These are phyloP conservation scores for Oryza rufipogon DNA, from an alignment of 176 grass and related monocot species.

Conservation along the genomic window DNA sequence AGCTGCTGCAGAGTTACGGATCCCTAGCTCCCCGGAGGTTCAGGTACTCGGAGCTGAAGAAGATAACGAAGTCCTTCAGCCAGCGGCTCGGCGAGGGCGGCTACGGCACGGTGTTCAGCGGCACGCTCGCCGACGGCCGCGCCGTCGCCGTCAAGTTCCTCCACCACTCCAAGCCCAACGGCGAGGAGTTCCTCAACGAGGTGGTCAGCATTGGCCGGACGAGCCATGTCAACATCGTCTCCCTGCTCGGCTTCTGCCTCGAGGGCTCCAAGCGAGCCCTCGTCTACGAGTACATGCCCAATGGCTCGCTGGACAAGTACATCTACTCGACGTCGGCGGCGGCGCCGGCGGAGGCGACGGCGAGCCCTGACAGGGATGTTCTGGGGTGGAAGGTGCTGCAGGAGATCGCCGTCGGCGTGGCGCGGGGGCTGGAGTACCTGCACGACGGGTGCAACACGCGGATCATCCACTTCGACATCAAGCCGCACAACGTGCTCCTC, in stretches of 20 bases:
- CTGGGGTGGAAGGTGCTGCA: constrained; percentile 46
- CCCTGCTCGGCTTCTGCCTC: constrained; percentile 62
- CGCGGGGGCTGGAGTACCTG: constrained; percentile 69
- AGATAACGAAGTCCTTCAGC: constrained; percentile 56
- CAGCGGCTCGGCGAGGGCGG: constrained; percentile 61
- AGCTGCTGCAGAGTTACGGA: constrained; percentile 44
- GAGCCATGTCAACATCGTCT: constrained; percentile 66
- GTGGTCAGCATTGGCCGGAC: constrained; percentile 64
- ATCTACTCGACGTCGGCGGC: constrained; percentile 29
- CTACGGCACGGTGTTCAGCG: constrained; percentile 61
- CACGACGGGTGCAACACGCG: constrained; percentile 63
- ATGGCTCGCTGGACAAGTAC: constrained; percentile 67
- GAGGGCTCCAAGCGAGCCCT: constrained; percentile 61
- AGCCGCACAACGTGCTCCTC: constrained; percentile 71
- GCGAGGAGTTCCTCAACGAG: constrained; percentile 69
- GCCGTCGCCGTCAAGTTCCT: constrained; percentile 62
- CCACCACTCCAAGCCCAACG: constrained; percentile 33
- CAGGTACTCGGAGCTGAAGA: constrained; percentile 55
- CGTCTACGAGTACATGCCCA: constrained; percentile 68
- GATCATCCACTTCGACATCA: constrained; percentile 86
- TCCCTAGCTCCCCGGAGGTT: constrained; percentile 48
- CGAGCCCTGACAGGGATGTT: neutral
- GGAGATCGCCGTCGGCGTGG: constrained; percentile 54
- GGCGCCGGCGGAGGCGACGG: no score
- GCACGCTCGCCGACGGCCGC: constrained; percentile 15